Base-by-base conservation (phyloP, 495 filamentous ascomycete species). In the Evernia prunastri region DNA sequence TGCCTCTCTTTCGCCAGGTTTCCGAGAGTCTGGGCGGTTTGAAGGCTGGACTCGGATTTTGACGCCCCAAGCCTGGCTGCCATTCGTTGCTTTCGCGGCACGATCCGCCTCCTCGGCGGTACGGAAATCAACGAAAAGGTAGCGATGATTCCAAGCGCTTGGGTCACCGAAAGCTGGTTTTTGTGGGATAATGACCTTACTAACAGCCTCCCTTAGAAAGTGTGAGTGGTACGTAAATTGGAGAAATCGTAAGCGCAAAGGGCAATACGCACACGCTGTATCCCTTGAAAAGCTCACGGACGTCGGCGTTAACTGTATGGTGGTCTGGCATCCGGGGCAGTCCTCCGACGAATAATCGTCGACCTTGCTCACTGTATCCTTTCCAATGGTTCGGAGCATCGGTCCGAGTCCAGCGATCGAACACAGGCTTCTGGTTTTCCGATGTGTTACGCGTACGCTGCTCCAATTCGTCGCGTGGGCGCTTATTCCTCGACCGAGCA, bases 61-160 rank as follows among this genome's bases (percentile, higher is more conserved):
- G n/a, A 73, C 73, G 61, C 79, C 80, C 79, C 79, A 82, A 9
- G 79, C 79, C 51, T 68, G 63, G 23, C 74, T 77, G 51, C 78
- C 77, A 63, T 80, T 61, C 0, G 72, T 72, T 20, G 74, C 68
- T 72, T 78, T 75, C 42, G 75, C 75, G 42, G 82, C 80, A 23
- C 68, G 66, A 61, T 82, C 71, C 10, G 83, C 83, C 61, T 88
- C 83, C 59, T 86, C 78, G 1, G 75, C 67, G 59, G 74, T 82
- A 53, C 72, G 70, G 58, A 89, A 80, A 69, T 89, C 87, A 25
- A 89, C 83, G 68, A 88, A 89, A 66, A 84, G 81, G 74, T 86
- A 87, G 73, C 89, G 82, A 69, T 87, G 81, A 66, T 85, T 64
- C 56, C 58, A 59, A n/a, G 51, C 37, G 13, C 60, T 35, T 39